Percentiles rank a stretch among this genome's conserved stretches.
These are phyloP conservation scores for Kalanchoe fedtschenkoi DNA, from an alignment of 164 flowering plant species.

Conservation along the genomic window DNA sequence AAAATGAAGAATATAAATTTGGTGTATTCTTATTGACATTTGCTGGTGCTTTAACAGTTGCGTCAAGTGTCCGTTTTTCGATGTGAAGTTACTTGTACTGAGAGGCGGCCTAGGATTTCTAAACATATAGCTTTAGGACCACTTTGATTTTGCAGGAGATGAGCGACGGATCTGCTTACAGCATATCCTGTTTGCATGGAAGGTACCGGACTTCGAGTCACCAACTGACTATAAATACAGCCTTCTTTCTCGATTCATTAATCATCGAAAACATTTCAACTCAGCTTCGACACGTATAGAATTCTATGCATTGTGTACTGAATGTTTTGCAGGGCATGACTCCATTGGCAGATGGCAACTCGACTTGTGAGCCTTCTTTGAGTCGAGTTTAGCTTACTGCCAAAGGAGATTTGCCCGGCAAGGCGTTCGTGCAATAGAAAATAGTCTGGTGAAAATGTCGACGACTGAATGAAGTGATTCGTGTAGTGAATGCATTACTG, in stretches of 20 bases:
- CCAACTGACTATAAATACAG: background rate
- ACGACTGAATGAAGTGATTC: too few relatives aligned
- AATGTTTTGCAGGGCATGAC: constrained; percentile 9
- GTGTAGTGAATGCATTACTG: background rate
- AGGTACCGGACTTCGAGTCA: background rate
- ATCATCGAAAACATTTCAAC: background rate
- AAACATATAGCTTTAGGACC: background rate
- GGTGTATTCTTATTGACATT: background rate
- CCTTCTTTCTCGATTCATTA: background rate
- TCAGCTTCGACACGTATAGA: background rate
- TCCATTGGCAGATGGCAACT: constrained; percentile 14
- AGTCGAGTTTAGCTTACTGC: constrained; percentile 16
- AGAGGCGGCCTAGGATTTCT: background rate
- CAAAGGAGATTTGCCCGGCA: constrained; percentile 53
- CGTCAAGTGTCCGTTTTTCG: background rate
- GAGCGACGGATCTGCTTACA: constrained; percentile 1
- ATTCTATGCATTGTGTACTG: too few relatives aligned
- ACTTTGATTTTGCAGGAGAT: background rate
- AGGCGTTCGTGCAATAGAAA: constrained; percentile 9
- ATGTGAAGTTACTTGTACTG: background rate
- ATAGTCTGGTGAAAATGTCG: background rate
- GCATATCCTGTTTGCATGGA: constrained; percentile 4
- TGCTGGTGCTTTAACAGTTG: background rate
- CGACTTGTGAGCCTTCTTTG: background rate
- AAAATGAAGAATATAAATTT: background rate